Evolutionary conservation across 2,329 filamentous ascomycete species (phyloP).

Genomic region (Scorias spongiosa): DNA sequence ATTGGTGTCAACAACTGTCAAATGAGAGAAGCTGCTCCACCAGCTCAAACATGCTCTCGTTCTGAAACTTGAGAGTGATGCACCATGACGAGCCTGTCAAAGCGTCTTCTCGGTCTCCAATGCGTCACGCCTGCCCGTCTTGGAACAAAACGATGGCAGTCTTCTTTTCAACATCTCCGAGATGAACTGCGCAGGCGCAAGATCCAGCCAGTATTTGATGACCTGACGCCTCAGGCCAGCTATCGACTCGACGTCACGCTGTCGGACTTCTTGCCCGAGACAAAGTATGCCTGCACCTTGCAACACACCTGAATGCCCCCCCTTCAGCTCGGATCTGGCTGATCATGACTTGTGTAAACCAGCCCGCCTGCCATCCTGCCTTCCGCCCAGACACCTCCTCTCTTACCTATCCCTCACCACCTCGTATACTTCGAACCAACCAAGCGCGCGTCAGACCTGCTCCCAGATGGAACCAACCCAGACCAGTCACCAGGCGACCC

Average conservation of each 20-base stretch:
- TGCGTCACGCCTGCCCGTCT: too few relatives aligned
- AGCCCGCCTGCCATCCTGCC: conserved; percentile 15
- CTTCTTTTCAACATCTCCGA: conserved; percentile 25
- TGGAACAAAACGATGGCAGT: conserved; percentile 6
- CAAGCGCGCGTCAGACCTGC: conserved; percentile 44
- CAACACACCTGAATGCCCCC: neutral
- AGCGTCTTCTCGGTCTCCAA: too few relatives aligned
- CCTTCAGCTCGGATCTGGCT: neutral
- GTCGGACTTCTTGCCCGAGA: conserved; percentile 35
- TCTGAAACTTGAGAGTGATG: too few relatives aligned
- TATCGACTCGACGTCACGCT: conserved; percentile 52
- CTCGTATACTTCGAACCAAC: conserved; percentile 75
- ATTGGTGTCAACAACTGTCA: too few relatives aligned
- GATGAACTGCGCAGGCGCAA: conserved; percentile 32
- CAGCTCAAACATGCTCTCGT: too few relatives aligned
- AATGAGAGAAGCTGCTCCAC: too few relatives aligned
- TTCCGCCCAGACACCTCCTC: conserved; percentile 19
- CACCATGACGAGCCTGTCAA: too few relatives aligned
- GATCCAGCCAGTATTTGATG: conserved; percentile 37
- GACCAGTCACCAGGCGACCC: conserved; percentile 58
- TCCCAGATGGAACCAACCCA: conserved; percentile 72
- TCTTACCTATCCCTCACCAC: conserved; percentile 56
- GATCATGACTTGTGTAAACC: neutral
- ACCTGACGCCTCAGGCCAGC: conserved; percentile 45
- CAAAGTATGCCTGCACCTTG: conserved; percentile 6